Conservation (phyloP, 2,329 filamentous ascomycete genomes). For the Xenoacremonium recifei region DNA sequence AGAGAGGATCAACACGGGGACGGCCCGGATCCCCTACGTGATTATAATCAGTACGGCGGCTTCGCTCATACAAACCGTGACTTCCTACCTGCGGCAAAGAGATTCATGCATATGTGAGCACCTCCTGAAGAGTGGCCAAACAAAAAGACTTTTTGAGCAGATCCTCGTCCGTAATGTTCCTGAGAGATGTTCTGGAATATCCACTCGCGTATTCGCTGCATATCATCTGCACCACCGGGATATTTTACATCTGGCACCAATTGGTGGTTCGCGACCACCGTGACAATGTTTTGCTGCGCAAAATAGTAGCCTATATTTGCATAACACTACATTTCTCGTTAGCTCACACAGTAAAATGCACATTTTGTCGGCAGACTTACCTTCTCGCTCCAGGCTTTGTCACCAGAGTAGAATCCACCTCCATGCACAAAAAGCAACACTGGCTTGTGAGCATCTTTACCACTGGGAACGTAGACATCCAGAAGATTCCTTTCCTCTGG, state of each 20-base stretch:
- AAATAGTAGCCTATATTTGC: neutral
- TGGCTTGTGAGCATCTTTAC: neutral
- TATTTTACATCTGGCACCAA: neutral
- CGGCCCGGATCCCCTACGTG: constrained; percentile 2
- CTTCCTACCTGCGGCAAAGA: neutral
- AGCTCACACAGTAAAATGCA: neutral
- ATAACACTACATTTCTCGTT: neutral
- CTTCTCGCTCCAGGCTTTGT: neutral
- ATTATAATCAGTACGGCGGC: neutral
- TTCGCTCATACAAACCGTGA: neutral
- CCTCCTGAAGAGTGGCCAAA: neutral
- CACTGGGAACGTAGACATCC: constrained; percentile 1
- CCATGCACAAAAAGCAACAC: constrained; percentile 1
- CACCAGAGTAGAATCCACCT: neutral
- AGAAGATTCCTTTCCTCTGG: constrained; percentile 1
- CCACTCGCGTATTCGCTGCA: neutral
- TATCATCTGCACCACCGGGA: neutral
- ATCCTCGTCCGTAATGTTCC: neutral
- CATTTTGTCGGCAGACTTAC: neutral
- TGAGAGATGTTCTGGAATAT: neutral
- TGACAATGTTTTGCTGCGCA: neutral
- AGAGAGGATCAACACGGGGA: constrained; percentile 4
- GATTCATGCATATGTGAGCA: neutral
- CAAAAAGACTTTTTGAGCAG: neutral
- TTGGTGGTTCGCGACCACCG: neutral